phyloP scores from a whole-genome alignment of 345 rosid species.

The Gynandropsis gynandra region DNA sequence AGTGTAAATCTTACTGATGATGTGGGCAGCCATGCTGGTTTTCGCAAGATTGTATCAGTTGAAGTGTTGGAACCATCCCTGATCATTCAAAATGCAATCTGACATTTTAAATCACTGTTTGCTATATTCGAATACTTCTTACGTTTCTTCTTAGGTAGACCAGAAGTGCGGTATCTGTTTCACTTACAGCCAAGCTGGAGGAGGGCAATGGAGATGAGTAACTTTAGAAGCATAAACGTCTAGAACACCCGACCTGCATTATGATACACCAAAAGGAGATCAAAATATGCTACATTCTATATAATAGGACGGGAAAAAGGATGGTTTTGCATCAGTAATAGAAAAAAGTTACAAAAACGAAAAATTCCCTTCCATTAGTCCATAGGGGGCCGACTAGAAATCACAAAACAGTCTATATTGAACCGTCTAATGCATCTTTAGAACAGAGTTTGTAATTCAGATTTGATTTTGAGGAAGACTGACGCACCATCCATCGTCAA shows the following conservation, averaged over 20 bases:
- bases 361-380: no score
- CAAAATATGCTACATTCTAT: not conserved
- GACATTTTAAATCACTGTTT: not conserved
- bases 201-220: slow-evolving; percentile 95
- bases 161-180: slow-evolving; percentile 7
- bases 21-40: slow-evolving; percentile 80
- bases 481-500: slow-evolving; percentile 89
- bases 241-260: slow-evolving; percentile 83
- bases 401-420: no score
- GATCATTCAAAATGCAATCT: slow-evolving; percentile 22
- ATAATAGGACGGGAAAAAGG: not conserved
- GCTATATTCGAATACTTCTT: not conserved
- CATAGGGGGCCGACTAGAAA: no score
- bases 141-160: not conserved
- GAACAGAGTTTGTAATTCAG: slow-evolving; percentile 5
- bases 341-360: no score
- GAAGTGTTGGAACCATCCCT: slow-evolving; percentile 47
- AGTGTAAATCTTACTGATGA: slow-evolving; percentile 53
- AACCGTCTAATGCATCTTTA: no score
- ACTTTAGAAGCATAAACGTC: slow-evolving; percentile 53
- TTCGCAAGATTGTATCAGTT: slow-evolving; percentile 45
- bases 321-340: not conserved
- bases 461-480: not conserved
- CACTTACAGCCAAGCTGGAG: slow-evolving; percentile 97
- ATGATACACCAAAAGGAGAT: slow-evolving; percentile 14